These are phyloP conservation scores for Coemansia biformis DNA, from an alignment of 192 early-diverging fungal genomes.

Conservation along the genomic window DNA sequence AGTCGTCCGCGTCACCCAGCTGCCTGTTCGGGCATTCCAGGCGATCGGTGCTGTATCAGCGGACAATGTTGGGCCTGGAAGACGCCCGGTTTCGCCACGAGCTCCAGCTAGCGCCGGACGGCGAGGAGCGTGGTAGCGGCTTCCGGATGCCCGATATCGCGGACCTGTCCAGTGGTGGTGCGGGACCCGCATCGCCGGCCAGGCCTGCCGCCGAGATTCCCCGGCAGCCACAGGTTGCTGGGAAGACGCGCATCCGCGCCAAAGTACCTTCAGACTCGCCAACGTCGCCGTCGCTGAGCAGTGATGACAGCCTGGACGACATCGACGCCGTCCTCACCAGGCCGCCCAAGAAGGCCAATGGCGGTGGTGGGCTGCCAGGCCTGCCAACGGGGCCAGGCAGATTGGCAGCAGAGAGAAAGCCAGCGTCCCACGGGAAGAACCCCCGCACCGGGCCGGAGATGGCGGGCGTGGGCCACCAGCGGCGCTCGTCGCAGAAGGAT, in stretches of 20 bases:
- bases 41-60: constrained; percentile 22
- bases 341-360: neutral
- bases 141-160: constrained; percentile 11
- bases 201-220: no score
- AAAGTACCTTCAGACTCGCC: neutral
- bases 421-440: no score
- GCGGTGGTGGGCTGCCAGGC: no score
- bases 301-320: constrained; percentile 15
- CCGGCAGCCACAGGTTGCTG: no score
- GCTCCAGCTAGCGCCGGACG: no score
- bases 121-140: neutral
- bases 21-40: constrained; percentile 18
- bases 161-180: no score
- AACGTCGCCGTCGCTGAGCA: constrained; percentile 1
- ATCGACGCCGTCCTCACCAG: neutral
- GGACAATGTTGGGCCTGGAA: constrained; percentile 36
- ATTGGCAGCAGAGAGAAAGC: neutral
- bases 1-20: constrained; percentile 25
- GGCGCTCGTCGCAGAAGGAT: constrained; percentile 16
- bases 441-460: neutral
- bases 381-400: no score
- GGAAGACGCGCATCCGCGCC: neutral
- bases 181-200: no score
- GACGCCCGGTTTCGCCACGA: constrained; percentile 21
- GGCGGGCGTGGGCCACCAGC: constrained; percentile 4